Base-by-base conservation (phyloP, 352 stramenopile species). In the Halophytophthora batemanensis region DNA sequence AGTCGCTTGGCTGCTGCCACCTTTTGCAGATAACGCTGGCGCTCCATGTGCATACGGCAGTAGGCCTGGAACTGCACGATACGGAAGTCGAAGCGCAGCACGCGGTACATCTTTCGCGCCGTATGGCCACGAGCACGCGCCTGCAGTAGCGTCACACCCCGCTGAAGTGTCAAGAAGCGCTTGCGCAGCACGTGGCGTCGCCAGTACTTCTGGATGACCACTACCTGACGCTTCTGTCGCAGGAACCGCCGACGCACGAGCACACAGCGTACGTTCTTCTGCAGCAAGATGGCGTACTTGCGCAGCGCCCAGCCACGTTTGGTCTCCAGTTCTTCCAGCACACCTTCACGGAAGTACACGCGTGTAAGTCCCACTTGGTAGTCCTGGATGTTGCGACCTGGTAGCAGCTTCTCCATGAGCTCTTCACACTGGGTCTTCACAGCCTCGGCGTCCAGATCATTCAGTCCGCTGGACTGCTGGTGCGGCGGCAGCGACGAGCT, bases 361-460 rank as follows among this genome's bases (percentile, higher is more conserved):
- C 82, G 82, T 2, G 80, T 92, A 14, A 89, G 50, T 45, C 84
- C 84, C n/a, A 92, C 81, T 50, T 94, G 84, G 45, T 92, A 94
- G 53, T 94, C 84, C n/a, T 74, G 55, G 33, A 94, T 75, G 55
- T 94, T 88, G 45, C 77, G 64, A 11, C 69, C 65, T 2, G 84
- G 78, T 19, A 94, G 52, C 6, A 94, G 54, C 41, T 79, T 76
- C 1, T 66, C 71, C 69, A 92, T 77, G 19, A 94, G 39, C 35
- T 88, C 64, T 48, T 87, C 78, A 33, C 79, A 92, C 56, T 85
- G 61, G 1, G 40, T 36, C 35, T 86, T 85, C 22, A 82, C 53
- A 3, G 71, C 47, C 15, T 86, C 79, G 7, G 70, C 69, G 28
- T 86, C 76, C 2, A 56, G 73, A 23, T 84, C 66, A 4, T 60